phyloP scores from a whole-genome alignment of 495 filamentous ascomycete species.

The Neurospora africana region DNA sequence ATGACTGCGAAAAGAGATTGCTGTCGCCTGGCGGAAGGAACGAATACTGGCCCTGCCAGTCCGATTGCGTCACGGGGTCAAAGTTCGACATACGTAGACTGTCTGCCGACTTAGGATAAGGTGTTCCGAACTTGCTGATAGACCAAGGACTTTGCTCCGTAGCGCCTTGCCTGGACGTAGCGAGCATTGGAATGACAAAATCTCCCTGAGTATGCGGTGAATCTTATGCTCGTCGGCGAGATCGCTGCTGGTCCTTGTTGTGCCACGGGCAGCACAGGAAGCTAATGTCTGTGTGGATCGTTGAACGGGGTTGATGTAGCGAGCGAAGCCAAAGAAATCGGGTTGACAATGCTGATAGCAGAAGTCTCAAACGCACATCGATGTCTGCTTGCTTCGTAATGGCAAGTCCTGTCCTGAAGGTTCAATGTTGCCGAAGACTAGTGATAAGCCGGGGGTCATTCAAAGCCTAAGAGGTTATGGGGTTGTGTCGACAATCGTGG shows the following conservation, averaged over 20 bases:
- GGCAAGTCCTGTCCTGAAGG: neutral
- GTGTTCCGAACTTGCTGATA: slow-evolving; percentile 44
- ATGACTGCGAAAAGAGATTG: slow-evolving; percentile 37
- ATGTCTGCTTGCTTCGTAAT: neutral
- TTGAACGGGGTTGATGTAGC: neutral
- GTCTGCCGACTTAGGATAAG: slow-evolving; percentile 39
- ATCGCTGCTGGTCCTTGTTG: slow-evolving; percentile 11
- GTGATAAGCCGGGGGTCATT: neutral
- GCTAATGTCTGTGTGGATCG: neutral
- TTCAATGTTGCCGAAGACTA: neutral
- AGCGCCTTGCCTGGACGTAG: slow-evolving; percentile 43
- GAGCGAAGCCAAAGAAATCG: neutral
- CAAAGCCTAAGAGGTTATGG: neutral
- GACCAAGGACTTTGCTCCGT: slow-evolving; percentile 50
- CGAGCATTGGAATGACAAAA: slow-evolving; percentile 44
- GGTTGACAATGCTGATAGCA: neutral
- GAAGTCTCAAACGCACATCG: neutral
- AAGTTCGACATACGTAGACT: slow-evolving; percentile 52
- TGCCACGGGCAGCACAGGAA: slow-evolving; percentile 4
- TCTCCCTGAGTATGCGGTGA: slow-evolving; percentile 3
- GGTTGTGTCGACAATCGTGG: neutral
- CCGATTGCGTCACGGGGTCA: slow-evolving; percentile 45
- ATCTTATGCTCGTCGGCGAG: slow-evolving; percentile 8
- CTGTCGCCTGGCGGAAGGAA: slow-evolving; percentile 43
- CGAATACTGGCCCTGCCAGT: slow-evolving; percentile 49